Conservation (phyloP, 768 basidiomycete genomes). For the Infundibulicybe gibba region DNA sequence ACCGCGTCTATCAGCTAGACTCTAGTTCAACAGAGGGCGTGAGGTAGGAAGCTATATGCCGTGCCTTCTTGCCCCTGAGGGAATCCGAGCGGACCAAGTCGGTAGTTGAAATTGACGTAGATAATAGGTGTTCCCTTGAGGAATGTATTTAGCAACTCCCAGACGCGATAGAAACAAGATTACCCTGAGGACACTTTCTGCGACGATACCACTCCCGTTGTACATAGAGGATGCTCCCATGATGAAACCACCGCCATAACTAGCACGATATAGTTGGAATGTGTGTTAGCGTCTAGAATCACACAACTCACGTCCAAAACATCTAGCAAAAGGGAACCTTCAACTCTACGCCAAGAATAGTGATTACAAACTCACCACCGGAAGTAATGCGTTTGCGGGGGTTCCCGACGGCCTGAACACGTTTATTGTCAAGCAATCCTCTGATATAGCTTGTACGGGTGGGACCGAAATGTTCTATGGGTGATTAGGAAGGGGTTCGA, state of each 20-base stretch:
- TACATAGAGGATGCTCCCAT: slow-evolving; percentile 13
- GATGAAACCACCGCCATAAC: slow-evolving; percentile 20
- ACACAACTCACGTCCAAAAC: slow-evolving; percentile 33
- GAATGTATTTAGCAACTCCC: neutral
- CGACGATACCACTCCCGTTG: slow-evolving; percentile 22
- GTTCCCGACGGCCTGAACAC: slow-evolving; percentile 46
- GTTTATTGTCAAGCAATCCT: slow-evolving; percentile 61
- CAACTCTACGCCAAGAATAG: neutral
- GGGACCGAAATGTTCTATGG: slow-evolving; percentile 18
- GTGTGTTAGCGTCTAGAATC: neutral
- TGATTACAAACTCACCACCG: slow-evolving; percentile 28
- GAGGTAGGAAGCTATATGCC: neutral
- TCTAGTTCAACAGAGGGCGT: neutral
- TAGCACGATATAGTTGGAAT: neutral
- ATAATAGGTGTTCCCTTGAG: slow-evolving; percentile 36
- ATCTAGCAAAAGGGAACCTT: slow-evolving; percentile 15
- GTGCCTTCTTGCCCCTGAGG: slow-evolving; percentile 30
- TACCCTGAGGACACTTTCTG: slow-evolving; percentile 18
- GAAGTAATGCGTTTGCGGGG: slow-evolving; percentile 22
- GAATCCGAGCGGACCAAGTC: slow-evolving; percentile 47
- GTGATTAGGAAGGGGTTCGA: neutral
- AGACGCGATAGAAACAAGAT: neutral
- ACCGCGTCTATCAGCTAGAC: slow-evolving; percentile 26
- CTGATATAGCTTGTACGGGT: slow-evolving; percentile 43
- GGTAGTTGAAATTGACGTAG: slow-evolving; percentile 48